Evolutionary conservation across 202 grass and related monocot species (phyloP).

Genomic region (Alloteropsis angusta): DNA sequence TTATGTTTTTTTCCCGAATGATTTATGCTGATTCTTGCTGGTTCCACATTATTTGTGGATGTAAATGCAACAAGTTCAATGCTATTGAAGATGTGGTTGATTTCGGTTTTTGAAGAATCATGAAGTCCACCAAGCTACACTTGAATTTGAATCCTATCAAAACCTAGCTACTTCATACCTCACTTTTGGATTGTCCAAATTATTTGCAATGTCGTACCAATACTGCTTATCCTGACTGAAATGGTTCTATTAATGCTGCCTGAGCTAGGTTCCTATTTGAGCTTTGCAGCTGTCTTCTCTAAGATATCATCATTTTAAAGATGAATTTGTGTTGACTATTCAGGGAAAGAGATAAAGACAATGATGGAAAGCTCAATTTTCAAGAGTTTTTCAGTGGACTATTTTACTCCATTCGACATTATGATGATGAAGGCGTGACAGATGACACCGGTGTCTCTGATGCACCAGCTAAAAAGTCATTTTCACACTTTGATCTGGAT

Average conservation of each 20-base stretch:
- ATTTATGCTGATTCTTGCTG: constrained; percentile 5
- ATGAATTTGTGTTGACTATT: constrained; percentile 28
- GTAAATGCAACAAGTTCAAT: neutral
- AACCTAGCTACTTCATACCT: constrained; percentile 2
- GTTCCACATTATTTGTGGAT: neutral
- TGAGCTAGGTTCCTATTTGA: neutral
- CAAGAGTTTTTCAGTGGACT: constrained; percentile 80
- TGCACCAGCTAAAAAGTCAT: constrained; percentile 77
- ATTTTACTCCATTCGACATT: constrained; percentile 72
- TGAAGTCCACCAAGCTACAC: neutral
- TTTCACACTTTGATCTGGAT: constrained; percentile 78
- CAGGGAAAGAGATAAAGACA: constrained; percentile 95
- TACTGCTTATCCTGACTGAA: constrained; percentile 2
- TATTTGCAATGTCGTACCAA: constrained; percentile 5
- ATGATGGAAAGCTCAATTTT: constrained; percentile 77
- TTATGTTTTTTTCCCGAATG: neutral
- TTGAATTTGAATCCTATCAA: constrained; percentile 9
- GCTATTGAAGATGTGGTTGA: neutral
- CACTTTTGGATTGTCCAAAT: neutral
- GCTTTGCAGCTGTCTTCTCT: constrained; percentile 1
- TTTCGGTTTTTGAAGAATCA: constrained; percentile 7
- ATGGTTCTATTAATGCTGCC: neutral
- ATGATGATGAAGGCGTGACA: constrained; percentile 53
- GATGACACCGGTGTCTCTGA: constrained; percentile 50
- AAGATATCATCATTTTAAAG: constrained; percentile 20